Evolutionary conservation across 169 alveolate genomes (phyloP).

Genomic region (Eimeria brunetti): DNA sequence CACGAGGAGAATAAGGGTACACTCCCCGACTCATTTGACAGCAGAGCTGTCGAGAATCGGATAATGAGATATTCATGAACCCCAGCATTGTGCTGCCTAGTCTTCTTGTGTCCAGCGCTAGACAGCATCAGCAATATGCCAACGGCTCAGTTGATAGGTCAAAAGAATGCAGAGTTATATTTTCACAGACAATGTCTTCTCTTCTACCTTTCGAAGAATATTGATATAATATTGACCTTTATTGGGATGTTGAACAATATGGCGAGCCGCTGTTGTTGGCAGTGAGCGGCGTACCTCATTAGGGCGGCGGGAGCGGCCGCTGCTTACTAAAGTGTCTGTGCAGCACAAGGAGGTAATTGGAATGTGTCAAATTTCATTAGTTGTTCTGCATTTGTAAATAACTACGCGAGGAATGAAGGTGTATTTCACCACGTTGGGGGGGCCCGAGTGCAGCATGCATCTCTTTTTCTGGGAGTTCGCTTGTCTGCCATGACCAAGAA

Average conservation of each 20-base stretch:
- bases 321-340: background rate
- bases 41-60: background rate
- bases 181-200: background rate
- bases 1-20: background rate
- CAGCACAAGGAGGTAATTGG: background rate
- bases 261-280: background rate
- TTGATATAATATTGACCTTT: background rate
- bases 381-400: background rate
- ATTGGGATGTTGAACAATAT: background rate
- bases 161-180: background rate
- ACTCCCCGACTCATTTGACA: background rate
- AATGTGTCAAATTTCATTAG: background rate
- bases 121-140: background rate
- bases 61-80: background rate
- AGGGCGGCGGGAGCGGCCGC: conserved; percentile 9
- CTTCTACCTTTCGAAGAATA: background rate
- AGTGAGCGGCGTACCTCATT: background rate
- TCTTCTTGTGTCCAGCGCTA: background rate
- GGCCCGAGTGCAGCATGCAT: conserved; percentile 13
- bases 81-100: background rate
- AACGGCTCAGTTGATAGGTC: background rate
- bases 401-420: background rate
- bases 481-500: background rate
- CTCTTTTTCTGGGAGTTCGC: background rate
- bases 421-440: background rate